These are phyloP conservation scores for Globisporangium perplexum DNA, from an alignment of 352 stramenopile genomes.

Conservation along the genomic window DNA sequence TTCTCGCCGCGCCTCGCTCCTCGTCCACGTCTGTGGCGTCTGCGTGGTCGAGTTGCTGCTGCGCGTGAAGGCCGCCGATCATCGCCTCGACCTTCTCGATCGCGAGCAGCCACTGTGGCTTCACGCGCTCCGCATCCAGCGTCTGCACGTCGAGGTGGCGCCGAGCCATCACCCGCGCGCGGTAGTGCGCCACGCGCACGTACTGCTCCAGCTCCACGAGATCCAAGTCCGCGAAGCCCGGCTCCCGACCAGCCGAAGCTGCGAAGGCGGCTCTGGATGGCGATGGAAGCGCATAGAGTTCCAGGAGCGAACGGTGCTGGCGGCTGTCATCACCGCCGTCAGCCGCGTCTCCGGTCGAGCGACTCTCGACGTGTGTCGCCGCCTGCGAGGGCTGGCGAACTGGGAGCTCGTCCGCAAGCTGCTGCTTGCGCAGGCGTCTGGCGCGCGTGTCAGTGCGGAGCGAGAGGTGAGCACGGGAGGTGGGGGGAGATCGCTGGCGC, in stretches of 20 bases:
- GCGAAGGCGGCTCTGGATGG: constrained; percentile 19
- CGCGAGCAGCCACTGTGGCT: constrained; percentile 37
- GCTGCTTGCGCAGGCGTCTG: constrained; percentile 17
- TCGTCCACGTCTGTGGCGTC: background rate
- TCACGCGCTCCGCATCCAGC: constrained; percentile 20
- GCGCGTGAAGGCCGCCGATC: constrained; percentile 12
- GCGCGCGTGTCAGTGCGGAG: background rate
- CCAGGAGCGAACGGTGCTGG: constrained; percentile 21
- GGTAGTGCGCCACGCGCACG: constrained; percentile 53
- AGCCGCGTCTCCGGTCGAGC: background rate
- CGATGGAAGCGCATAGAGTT: constrained; percentile 34
- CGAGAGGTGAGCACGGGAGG: background rate
- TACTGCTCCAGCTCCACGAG: constrained; percentile 43
- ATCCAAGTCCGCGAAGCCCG: constrained; percentile 37
- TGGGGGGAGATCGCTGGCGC: background rate
- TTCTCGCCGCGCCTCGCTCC: background rate
- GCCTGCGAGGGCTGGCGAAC: background rate
- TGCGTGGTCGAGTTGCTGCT: constrained; percentile 12
- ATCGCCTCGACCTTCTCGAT: constrained; percentile 26
- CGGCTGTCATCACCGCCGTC: background rate
- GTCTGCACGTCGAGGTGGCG: constrained; percentile 19
- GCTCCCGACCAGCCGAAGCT: constrained; percentile 13
- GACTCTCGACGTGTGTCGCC: background rate
- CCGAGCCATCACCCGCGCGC: constrained; percentile 36
- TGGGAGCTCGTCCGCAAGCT: constrained; percentile 12